A percentile compares a stretch with the other conserved stretches of the same genome.
These are phyloP conservation scores for Cytospora piceae DNA, from an alignment of 2,329 filamentous ascomycete species.

Conservation along the genomic window DNA sequence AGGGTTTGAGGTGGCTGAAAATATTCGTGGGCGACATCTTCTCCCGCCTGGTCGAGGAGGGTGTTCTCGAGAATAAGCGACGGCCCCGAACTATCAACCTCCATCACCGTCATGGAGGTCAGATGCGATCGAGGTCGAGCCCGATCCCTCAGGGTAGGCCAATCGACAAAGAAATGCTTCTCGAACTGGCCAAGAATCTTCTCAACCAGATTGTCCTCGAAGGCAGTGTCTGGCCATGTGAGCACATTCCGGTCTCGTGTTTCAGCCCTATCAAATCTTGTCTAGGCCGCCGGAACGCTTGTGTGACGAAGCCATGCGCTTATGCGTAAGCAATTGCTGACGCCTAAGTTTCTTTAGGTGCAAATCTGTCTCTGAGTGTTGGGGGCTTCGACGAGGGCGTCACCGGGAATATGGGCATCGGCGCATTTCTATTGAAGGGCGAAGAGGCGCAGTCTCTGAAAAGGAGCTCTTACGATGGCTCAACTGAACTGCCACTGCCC, in stretches of 20 bases:
- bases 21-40: constrained; percentile 94
- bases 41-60: constrained; percentile 86
- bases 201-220: constrained; percentile 78
- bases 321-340: neutral
- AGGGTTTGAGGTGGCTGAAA: constrained; percentile 81
- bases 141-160: constrained; percentile 77
- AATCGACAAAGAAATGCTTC: constrained; percentile 73
- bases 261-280: neutral
- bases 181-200: constrained; percentile 75
- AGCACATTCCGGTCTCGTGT: neutral
- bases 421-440: constrained; percentile 79
- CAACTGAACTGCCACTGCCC: constrained; percentile 36
- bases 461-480: constrained; percentile 38
- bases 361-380: constrained; percentile 86
- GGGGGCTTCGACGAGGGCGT: constrained; percentile 91
- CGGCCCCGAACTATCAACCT: constrained; percentile 84
- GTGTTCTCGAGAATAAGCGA: constrained; percentile 82
- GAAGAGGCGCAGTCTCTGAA: constrained; percentile 64
- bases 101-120: constrained; percentile 75
- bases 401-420: constrained; percentile 82
- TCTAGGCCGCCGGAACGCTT: neutral
- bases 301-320: neutral
- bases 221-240: constrained; percentile 82
- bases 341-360: constrained; percentile 34
- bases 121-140: constrained; percentile 74